A percentile compares a stretch with the other conserved stretches of the same genome.
Conservation (phyloP, 352 stramenopile genomes). For the Albugo laibachii region DNA sequence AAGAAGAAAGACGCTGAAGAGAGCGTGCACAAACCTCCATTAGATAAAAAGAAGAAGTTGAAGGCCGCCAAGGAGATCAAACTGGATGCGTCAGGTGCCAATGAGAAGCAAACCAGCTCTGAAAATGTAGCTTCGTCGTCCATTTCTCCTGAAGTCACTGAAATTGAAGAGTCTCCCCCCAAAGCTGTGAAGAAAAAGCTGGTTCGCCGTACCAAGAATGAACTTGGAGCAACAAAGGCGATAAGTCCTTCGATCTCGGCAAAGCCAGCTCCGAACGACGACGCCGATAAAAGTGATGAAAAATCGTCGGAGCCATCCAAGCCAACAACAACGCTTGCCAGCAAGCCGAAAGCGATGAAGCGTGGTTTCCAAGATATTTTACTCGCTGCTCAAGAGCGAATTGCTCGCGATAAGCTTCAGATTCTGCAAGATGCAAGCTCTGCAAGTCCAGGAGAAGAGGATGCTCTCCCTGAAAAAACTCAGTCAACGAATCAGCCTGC, state of each 20-base stretch:
- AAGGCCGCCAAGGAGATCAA: slow-evolving; percentile 2
- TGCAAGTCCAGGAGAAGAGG: slow-evolving; percentile 1
- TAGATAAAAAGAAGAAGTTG: slow-evolving; percentile 5
- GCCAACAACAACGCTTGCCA: neutral
- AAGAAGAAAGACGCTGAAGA: slow-evolving; percentile 9
- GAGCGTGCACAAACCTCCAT: slow-evolving; percentile 6
- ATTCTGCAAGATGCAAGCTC: slow-evolving; percentile 4
- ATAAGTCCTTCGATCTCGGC: too few species aligned
- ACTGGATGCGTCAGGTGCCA: neutral
- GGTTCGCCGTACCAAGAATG: slow-evolving; percentile 7
- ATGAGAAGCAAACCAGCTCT: slow-evolving; percentile 8
- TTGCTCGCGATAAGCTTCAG: slow-evolving; percentile 15
- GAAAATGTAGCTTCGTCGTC: slow-evolving; percentile 7
- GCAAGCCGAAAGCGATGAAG: slow-evolving; percentile 5
- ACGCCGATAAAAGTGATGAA: slow-evolving; percentile 1
- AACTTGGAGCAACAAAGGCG: too few species aligned
- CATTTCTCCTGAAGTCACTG: too few species aligned
- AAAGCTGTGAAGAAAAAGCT: slow-evolving; percentile 5
- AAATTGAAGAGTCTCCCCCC: too few species aligned
- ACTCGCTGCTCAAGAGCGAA: slow-evolving; percentile 12
- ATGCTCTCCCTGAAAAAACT: slow-evolving; percentile 1
- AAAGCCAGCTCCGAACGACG: neutral
- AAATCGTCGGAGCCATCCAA: neutral
- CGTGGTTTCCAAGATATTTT: slow-evolving; percentile 25
- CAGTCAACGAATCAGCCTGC: slow-evolving; percentile 6